Evolutionary conservation across 1,284 basidiomycete genomes (phyloP).

Genomic region (Moniliophthora roreri): DNA sequence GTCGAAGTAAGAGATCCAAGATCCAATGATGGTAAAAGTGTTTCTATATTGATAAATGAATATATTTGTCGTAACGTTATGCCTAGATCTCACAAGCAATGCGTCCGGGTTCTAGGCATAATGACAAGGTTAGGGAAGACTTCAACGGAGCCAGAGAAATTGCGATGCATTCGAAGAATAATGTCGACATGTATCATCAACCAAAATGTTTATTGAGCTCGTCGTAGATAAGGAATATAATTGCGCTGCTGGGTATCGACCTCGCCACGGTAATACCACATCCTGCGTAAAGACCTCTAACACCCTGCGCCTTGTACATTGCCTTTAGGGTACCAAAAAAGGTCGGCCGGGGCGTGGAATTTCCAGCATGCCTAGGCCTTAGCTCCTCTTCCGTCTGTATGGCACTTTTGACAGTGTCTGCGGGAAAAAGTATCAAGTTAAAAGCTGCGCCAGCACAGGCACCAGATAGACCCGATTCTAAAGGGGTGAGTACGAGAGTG

Average conservation of each 20-base stretch:
- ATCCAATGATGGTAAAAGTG: no score
- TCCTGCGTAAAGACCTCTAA: conserved; percentile 91
- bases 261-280: conserved; percentile 91
- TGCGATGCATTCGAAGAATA: neutral
- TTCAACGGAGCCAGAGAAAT: neutral
- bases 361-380: conserved; percentile 45
- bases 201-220: conserved; percentile 63
- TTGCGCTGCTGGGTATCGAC: conserved; percentile 86
- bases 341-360: conserved; percentile 34
- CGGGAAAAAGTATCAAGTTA: conserved; percentile 87
- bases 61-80: no score
- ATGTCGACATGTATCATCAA: conserved; percentile 7
- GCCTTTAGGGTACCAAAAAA: conserved; percentile 74
- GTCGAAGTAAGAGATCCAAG: no score
- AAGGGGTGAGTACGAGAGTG: conserved; percentile 53
- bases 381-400: conserved; percentile 96
- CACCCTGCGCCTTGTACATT: conserved; percentile 78
- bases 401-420: conserved; percentile 92
- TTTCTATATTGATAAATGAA: no score
- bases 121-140: neutral
- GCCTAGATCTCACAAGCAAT: no score
- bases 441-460: conserved; percentile 87
- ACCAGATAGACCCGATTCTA: conserved; percentile 85
- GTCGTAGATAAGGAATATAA: conserved; percentile 92
- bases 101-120: neutral